These are phyloP conservation scores for Ceratobasidium papillatum DNA, from an alignment of 1,284 basidiomycete genomes.

Conservation along the genomic window DNA sequence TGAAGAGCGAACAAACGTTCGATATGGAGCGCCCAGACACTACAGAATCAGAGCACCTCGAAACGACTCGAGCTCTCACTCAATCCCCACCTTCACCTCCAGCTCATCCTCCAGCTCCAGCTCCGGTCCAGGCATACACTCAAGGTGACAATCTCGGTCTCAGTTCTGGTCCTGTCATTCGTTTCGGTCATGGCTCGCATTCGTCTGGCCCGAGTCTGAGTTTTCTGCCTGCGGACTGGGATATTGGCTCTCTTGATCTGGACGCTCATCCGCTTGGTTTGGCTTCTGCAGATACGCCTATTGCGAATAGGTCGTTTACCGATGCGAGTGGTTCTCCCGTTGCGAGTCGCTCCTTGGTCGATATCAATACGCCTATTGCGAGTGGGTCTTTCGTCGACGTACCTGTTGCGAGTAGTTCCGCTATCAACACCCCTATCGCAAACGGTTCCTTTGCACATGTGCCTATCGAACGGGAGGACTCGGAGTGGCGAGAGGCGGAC, in stretches of 20 bases:
- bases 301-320: too few species aligned
- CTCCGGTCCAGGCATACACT: too few species aligned
- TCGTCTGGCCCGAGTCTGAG: conserved; percentile 4
- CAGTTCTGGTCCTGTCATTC: neutral
- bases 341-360: neutral
- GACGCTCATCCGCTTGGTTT: conserved; percentile 14
- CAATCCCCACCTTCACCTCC: too few species aligned
- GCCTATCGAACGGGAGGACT: neutral
- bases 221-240: conserved; percentile 37
- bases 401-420: too few species aligned
- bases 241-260: conserved; percentile 25
- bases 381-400: too few species aligned
- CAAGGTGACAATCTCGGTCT: conserved; percentile 20
- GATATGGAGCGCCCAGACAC: neutral
- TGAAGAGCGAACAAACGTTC: neutral
- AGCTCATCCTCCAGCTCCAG: too few species aligned
- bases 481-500: neutral
- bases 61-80: too few species aligned
- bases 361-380: neutral
- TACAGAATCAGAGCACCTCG: too few species aligned
- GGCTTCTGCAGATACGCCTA: neutral
- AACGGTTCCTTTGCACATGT: too few species aligned
- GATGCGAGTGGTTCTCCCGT: too few species aligned
- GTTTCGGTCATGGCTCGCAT: neutral
- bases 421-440: too few species aligned